Evolutionary conservation across 2,329 filamentous ascomycete genomes (phyloP).

Genomic region (Triangularia verruculosa): DNA sequence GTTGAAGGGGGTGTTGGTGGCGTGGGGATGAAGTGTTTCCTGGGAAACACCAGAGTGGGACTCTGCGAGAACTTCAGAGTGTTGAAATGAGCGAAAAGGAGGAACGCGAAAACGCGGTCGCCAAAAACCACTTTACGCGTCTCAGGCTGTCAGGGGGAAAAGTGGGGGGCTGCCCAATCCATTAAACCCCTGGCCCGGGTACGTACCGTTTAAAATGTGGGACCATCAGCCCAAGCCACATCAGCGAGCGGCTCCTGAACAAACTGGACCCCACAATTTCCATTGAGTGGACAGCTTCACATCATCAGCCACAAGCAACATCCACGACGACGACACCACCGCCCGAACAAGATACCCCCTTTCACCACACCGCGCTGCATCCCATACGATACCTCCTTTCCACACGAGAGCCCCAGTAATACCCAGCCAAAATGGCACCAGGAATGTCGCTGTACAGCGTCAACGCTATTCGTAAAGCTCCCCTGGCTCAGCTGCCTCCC

Average conservation of each 20-base stretch:
- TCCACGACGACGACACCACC: background rate
- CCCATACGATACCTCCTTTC: background rate
- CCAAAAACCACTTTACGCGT: conserved; percentile 26
- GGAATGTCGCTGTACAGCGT: conserved; percentile 74
- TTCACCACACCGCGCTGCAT: background rate
- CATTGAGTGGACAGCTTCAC: conserved; percentile 2
- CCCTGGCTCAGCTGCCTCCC: background rate
- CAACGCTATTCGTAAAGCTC: conserved; percentile 56
- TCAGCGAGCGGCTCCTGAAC: conserved; percentile 17
- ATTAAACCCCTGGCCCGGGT: conserved; percentile 24
- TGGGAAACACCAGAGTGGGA: conserved; percentile 2
- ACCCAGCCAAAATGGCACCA: conserved; percentile 58
- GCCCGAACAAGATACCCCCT: background rate
- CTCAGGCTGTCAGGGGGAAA: conserved; percentile 20
- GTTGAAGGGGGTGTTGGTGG: background rate
- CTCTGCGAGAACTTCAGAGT: conserved; percentile 3
- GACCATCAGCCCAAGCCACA: conserved; percentile 27
- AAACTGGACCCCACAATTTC: conserved; percentile 22
- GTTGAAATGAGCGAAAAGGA: conserved; percentile 20
- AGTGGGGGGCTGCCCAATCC: conserved; percentile 8
- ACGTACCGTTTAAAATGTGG: conserved; percentile 22
- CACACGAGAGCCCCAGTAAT: conserved; percentile 18
- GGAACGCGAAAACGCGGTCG: conserved; percentile 23
- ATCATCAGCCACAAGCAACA: conserved; percentile 7
- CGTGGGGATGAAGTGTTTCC: conserved; percentile 2